A percentile compares a stretch with the other conserved stretches of the same genome.
phyloP scores from a whole-genome alignment of 164 flowering plant species.

The Echeveria elegans region DNA sequence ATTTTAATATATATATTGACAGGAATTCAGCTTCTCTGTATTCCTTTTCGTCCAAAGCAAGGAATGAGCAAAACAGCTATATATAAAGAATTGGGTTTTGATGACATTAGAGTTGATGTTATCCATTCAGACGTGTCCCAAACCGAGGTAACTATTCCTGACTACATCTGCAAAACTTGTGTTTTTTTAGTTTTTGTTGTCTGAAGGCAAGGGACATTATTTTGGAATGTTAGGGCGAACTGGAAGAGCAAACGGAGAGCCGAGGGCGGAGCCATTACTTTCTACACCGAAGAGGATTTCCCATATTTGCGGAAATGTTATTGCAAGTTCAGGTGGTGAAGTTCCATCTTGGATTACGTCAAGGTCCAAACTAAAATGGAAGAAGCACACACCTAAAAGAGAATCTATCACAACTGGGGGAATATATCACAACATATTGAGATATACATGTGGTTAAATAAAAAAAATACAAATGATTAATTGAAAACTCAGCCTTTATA shows the following conservation, averaged over 20 bases:
- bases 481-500: too few species aligned
- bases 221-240: slow-evolving; percentile 79
- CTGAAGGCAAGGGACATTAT: too few species aligned
- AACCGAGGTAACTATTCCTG: too few species aligned
- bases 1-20: slow-evolving; percentile 15
- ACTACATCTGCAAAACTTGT: too few species aligned
- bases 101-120: too few species aligned
- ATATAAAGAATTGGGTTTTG: too few species aligned
- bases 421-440: too few species aligned
- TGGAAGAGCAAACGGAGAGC: slow-evolving; percentile 93
- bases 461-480: too few species aligned
- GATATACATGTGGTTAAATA: too few species aligned
- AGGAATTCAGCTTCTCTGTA: slow-evolving; percentile 95
- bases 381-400: slow-evolving; percentile 72
- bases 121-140: too few species aligned
- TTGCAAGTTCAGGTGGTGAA: slow-evolving; percentile 68
- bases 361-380: slow-evolving; percentile 57
- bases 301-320: slow-evolving; percentile 75
- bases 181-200: too few species aligned
- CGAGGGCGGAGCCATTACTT: slow-evolving; percentile 77
- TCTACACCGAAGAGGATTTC: slow-evolving; percentile 74
- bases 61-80: slow-evolving; percentile 67
- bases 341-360: slow-evolving; percentile 76
- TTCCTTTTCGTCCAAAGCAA: too few species aligned
- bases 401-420: slow-evolving; percentile 40